These are phyloP conservation scores for Paxillus ammoniavirescens DNA, from an alignment of 768 basidiomycete genomes.

Conservation along the genomic window DNA sequence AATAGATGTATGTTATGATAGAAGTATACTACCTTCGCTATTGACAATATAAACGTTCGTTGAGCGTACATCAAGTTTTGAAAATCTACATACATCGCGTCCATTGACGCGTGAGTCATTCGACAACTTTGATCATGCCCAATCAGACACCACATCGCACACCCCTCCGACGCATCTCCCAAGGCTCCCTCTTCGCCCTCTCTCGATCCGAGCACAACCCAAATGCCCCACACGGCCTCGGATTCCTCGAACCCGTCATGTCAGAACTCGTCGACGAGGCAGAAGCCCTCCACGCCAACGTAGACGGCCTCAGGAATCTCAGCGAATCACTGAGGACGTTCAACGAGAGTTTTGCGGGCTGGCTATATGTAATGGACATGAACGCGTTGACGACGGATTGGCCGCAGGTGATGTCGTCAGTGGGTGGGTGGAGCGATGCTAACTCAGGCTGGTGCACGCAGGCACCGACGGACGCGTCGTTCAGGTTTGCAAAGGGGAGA, in stretches of 20 bases:
- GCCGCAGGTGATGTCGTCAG: slow-evolving; percentile 59
- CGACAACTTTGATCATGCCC: slow-evolving; percentile 8
- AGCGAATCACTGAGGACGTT: slow-evolving; percentile 77
- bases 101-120: neutral
- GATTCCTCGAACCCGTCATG: slow-evolving; percentile 82
- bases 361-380: slow-evolving; percentile 91
- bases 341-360: slow-evolving; percentile 93
- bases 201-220: slow-evolving; percentile 68
- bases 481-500: slow-evolving; percentile 53
- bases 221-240: slow-evolving; percentile 80
- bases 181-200: slow-evolving; percentile 84
- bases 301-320: slow-evolving; percentile 68
- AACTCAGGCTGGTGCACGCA: slow-evolving; percentile 18
- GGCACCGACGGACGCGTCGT: slow-evolving; percentile 64
- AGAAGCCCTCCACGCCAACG: slow-evolving; percentile 73
- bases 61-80: neutral
- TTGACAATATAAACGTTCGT: no score
- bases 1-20: neutral
- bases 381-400: slow-evolving; percentile 93
- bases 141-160: slow-evolving; percentile 62
- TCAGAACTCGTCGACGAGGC: slow-evolving; percentile 87
- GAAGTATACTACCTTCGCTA: no score
- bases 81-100: neutral
- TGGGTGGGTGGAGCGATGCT: neutral
- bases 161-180: slow-evolving; percentile 86